Evolutionary conservation across 1,284 basidiomycete species (phyloP), one percentile per base, ranked within the genome.

Genomic region (Pyrrhoderma lamaoense): DNA sequence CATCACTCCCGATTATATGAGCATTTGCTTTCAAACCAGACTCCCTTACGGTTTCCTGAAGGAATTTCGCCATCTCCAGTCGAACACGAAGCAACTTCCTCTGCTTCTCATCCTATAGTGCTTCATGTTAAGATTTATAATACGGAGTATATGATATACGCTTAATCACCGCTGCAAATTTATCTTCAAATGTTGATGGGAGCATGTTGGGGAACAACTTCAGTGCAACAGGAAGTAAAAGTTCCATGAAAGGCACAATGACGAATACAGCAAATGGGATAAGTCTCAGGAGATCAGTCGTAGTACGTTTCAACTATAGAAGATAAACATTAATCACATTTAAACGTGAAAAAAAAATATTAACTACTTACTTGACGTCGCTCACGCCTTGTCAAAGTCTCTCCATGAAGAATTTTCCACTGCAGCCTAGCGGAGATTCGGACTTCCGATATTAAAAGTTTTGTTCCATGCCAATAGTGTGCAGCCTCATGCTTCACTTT

Each of bases 191-290:
- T 0, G 95, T 99, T 1, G 91, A 94, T 0, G 95, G 96, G 3
- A 99, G 80, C 93, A 99, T 98, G 69, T 93, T 98, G 22, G 95
- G 95, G 80, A 99, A 99, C 46, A 99, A 71, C 68, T 95, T 96
- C 60, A 99, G 79, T 0, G 93, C 93, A 34, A 99, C 90, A 2
- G 96, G 95, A 1, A 99, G 79, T n/a, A 99, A 75, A 21, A 99
- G 67, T 66, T 99, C 96, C 90, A 98, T 98, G 75, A 97, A 97
- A 1, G 96, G 95, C 8, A 99, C 90, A 61, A 98, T 76, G 55
- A 99, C 68, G 70, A 99, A 98, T 47, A 93, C 91, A 9, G 90
- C 82, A 67, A 99, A 99, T 1, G 95, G 95, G 37, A 99, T 84
- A 18, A 99, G 80, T 37, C 96, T 82, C 51, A 99, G 68, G 27